These are phyloP conservation scores for Pinus taeda DNA, from an alignment of 75 land plant genomes.

Conservation along the genomic window DNA sequence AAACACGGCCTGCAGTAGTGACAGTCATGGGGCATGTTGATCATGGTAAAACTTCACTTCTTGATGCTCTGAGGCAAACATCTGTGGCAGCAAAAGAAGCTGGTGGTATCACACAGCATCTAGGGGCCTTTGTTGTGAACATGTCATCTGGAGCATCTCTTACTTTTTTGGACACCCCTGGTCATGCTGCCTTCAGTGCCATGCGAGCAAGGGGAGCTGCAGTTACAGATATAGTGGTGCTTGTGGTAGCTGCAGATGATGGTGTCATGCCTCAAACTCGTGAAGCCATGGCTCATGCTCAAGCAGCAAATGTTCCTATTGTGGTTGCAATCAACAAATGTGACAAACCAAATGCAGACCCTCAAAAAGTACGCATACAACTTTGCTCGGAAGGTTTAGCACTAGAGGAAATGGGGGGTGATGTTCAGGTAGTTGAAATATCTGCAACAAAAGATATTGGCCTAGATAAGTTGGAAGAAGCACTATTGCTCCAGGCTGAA, in stretches of 20 bases:
- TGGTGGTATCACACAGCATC: slow-evolving; percentile 98
- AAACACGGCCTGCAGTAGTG: slow-evolving; percentile 85
- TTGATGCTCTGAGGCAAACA: slow-evolving; percentile 14
- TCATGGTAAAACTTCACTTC: slow-evolving; percentile 85
- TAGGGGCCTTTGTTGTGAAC: slow-evolving; percentile 93
- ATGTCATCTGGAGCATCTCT: slow-evolving; percentile 71
- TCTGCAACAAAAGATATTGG: slow-evolving; percentile 71
- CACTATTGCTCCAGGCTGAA: slow-evolving; percentile 87
- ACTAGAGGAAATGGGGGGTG: slow-evolving; percentile 99
- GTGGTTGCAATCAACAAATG: slow-evolving; percentile 96
- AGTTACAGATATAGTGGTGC: slow-evolving; percentile 93
- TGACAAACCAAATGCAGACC: slow-evolving; percentile 94
- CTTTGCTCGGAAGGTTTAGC: slow-evolving; percentile 88
- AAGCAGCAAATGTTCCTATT: slow-evolving; percentile 95
- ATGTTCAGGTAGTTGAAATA: slow-evolving; percentile 88
- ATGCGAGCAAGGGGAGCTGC: slow-evolving; percentile 99
- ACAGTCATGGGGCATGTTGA: slow-evolving; percentile 99
- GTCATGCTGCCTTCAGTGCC: slow-evolving; percentile 99
- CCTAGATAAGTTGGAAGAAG: slow-evolving; percentile 83
- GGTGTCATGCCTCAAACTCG: slow-evolving; percentile 95
- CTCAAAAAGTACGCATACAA: slow-evolving; percentile 89
- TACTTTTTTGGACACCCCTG: slow-evolving; percentile 99
- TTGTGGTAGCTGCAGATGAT: slow-evolving; percentile 99
- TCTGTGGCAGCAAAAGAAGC: slow-evolving; percentile 93
- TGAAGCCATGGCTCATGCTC: slow-evolving; percentile 99